Evolutionary conservation across 192 early-diverging fungal species (phyloP).

Genomic region (Linnemannia zychae): DNA sequence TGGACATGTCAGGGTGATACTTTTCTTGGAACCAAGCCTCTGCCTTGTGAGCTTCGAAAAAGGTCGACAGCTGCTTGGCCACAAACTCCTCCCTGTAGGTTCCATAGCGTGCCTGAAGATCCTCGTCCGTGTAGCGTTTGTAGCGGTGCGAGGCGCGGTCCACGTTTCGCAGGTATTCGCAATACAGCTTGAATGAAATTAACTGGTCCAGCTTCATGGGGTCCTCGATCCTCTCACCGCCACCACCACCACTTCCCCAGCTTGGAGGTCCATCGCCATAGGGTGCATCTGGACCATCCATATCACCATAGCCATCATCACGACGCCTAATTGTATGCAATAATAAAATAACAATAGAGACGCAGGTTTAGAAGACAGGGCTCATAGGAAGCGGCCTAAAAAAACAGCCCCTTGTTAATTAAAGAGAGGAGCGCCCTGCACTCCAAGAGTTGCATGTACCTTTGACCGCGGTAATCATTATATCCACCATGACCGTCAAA

Average conservation of each 20-base stretch:
- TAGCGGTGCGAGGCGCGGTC: constrained; percentile 63
- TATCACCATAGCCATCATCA: constrained; percentile 55
- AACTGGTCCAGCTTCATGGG: constrained; percentile 84
- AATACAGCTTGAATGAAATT: constrained; percentile 81
- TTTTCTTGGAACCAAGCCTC: constrained; percentile 95
- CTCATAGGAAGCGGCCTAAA: background rate
- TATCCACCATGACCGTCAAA: constrained; percentile 59
- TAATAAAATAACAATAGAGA: background rate
- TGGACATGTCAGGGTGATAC: constrained; percentile 86
- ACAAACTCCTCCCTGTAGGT: constrained; percentile 88
- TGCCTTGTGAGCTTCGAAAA: constrained; percentile 83
- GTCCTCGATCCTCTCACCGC: constrained; percentile 64
- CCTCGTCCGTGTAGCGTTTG: constrained; percentile 79
- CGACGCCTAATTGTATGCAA: constrained; percentile 28
- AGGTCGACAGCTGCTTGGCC: constrained; percentile 74
- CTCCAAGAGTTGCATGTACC: constrained; percentile 21
- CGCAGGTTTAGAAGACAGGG: background rate
- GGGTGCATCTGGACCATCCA: constrained; percentile 55
- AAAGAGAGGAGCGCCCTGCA: background rate
- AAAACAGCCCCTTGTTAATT: background rate
- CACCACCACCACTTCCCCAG: constrained; percentile 31
- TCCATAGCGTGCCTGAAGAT: constrained; percentile 81
- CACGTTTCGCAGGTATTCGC: constrained; percentile 74
- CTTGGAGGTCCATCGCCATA: constrained; percentile 56
- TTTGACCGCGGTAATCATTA: constrained; percentile 55